Percentiles rank a stretch among this genome's conserved stretches.
Evolutionary conservation across 2,329 filamentous ascomycete species (phyloP).

Genomic region (Aspergillus eucalypticola): DNA sequence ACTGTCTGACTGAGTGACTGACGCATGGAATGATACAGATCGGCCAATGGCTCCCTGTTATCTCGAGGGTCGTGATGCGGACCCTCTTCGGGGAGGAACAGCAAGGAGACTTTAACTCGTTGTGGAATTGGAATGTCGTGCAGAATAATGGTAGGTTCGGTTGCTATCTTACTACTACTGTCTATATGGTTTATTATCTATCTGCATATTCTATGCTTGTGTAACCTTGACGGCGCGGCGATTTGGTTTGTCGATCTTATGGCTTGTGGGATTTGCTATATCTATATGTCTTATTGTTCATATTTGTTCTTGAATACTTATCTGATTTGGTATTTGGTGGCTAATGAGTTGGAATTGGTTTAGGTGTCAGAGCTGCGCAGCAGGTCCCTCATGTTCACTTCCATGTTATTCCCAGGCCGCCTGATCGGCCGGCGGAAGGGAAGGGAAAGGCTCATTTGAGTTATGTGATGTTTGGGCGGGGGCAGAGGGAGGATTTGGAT

Average conservation of each 20-base stretch:
- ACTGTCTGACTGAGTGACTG: background rate
- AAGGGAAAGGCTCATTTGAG: conserved; percentile 26
- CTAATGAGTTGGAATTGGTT: background rate
- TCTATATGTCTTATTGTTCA: background rate
- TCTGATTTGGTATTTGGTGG: conserved; percentile 1
- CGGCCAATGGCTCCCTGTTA: conserved; percentile 48
- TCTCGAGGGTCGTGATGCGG: conserved; percentile 70
- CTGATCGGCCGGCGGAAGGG: conserved; percentile 25
- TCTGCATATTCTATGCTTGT: background rate
- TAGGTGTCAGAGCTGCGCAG: conserved; percentile 79
- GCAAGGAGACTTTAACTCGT: conserved; percentile 12
- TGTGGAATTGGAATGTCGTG: conserved; percentile 97
- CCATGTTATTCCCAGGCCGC: conserved; percentile 83
- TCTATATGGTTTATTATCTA: no score
- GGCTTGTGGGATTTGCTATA: background rate
- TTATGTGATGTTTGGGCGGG: conserved; percentile 50
- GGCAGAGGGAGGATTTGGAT: conserved; percentile 49
- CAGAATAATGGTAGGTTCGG: conserved; percentile 75
- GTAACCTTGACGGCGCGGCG: background rate
- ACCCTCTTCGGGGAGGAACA: conserved; percentile 58
- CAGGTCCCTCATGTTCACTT: conserved; percentile 94
- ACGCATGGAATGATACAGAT: conserved; percentile 31
- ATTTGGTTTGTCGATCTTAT: background rate
- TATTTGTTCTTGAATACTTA: background rate
- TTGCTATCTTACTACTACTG: background rate